phyloP scores from a whole-genome alignment of 306 rosid species.

The Urtica urens region DNA sequence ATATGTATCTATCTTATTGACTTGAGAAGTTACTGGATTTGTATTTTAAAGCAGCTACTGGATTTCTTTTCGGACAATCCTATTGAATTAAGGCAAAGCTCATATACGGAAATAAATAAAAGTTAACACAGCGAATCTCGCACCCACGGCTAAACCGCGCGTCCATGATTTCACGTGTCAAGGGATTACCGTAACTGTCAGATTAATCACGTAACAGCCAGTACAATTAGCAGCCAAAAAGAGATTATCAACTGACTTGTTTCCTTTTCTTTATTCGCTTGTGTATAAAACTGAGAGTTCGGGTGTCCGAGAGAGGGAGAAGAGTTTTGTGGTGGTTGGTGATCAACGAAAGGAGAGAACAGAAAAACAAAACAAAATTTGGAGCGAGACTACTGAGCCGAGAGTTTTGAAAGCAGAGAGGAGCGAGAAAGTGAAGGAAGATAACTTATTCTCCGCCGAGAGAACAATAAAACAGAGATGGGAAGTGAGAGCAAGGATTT shows the following conservation, averaged over 20 bases:
- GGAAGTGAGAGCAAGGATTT: conserved; percentile 20
- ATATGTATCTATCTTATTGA: too few relatives aligned
- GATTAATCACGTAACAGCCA: not conserved
- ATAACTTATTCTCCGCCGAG: not conserved
- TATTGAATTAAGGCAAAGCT: too few relatives aligned
- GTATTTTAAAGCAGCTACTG: too few relatives aligned
- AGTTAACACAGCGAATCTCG: conserved; percentile 1
- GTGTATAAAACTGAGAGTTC: not conserved
- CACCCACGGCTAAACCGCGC: not conserved
- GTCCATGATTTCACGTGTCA: not conserved
- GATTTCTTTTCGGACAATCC: too few relatives aligned
- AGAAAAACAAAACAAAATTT: too few relatives aligned
- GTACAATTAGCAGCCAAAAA: not conserved
- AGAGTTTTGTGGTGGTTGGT: conserved; percentile 25
- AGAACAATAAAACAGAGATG: conserved; percentile 12
- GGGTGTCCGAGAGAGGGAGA: not conserved
- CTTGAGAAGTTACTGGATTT: too few relatives aligned
- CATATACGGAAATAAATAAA: too few relatives aligned
- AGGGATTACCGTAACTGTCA: not conserved
- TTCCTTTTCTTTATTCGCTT: too few relatives aligned
- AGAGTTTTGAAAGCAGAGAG: not conserved
- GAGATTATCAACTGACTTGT: too few relatives aligned
- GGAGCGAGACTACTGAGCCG: conserved; percentile 7
- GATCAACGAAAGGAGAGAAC: conserved; percentile 24
- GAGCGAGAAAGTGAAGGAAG: not conserved